Evolutionary conservation across 352 stramenopile genomes (phyloP).

Genomic region (Plasmopara viticola): DNA sequence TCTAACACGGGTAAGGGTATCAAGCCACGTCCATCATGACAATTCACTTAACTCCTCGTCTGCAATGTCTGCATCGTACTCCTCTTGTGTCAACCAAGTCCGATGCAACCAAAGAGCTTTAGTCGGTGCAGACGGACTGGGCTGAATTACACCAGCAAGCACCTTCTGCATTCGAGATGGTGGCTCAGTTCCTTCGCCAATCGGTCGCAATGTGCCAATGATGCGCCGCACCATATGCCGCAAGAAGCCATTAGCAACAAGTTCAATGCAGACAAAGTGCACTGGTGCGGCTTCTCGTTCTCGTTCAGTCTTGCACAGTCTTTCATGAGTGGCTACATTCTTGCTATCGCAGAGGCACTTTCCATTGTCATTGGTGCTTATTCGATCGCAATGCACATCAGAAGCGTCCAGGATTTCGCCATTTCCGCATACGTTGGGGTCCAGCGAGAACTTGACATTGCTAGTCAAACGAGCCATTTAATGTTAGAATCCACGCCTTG

Average conservation of each 20-base stretch:
- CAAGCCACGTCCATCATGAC: neutral
- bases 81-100: conserved; percentile 74
- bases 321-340: conserved; percentile 11
- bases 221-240: conserved; percentile 85
- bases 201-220: conserved; percentile 68
- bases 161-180: conserved; percentile 61
- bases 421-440: conserved; percentile 43
- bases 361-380: conserved; percentile 3
- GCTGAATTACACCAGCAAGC: conserved; percentile 38
- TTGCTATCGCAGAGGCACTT: conserved; percentile 10
- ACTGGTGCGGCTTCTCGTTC: conserved; percentile 20
- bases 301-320: conserved; percentile 32
- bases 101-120: conserved; percentile 81
- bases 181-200: conserved; percentile 63
- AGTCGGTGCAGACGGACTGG: conserved; percentile 63
- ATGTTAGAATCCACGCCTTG: neutral
- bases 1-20: conserved; percentile 4
- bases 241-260: conserved; percentile 80
- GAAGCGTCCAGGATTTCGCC: conserved; percentile 44
- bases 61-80: conserved; percentile 52
- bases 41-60: conserved; percentile 2
- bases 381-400: conserved; percentile 24
- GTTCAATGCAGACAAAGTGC: conserved; percentile 80
- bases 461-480: conserved; percentile 14
- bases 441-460: conserved; percentile 66